Evolutionary conservation across 2,329 filamentous ascomycete species (phyloP).

Genomic region (Leptographium flavum): DNA sequence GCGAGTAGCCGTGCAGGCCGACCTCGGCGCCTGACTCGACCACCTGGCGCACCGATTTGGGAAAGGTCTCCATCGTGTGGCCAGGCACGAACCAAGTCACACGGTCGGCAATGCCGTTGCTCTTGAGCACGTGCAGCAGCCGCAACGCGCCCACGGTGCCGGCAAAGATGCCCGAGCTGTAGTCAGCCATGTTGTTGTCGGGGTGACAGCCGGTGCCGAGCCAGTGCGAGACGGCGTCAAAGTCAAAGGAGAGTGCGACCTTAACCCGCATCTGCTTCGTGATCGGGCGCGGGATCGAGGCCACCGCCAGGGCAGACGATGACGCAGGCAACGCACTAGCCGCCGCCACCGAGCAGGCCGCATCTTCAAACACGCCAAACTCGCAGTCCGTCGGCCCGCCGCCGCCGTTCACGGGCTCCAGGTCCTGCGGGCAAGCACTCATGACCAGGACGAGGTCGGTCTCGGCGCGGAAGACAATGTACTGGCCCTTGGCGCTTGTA

Average conservation of each 20-base stretch:
- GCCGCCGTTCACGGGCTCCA: slow-evolving; percentile 22
- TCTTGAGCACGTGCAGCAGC: slow-evolving; percentile 55
- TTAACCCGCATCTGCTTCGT: slow-evolving; percentile 12
- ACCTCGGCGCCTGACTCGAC: slow-evolving; percentile 32
- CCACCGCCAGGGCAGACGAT: neutral
- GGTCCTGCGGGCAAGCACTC: slow-evolving; percentile 27
- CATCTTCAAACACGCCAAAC: slow-evolving; percentile 9
- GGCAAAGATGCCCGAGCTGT: slow-evolving; percentile 30
- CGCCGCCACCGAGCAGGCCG: neutral
- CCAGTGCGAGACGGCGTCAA: slow-evolving; percentile 39
- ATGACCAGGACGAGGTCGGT: slow-evolving; percentile 23
- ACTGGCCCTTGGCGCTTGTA: slow-evolving; percentile 20
- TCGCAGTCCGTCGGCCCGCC: slow-evolving; percentile 21
- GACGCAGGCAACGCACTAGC: neutral
- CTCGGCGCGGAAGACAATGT: slow-evolving; percentile 20
- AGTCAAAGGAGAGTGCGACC: slow-evolving; percentile 26
- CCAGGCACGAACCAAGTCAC: slow-evolving; percentile 38
- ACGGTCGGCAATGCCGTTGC: slow-evolving; percentile 51
- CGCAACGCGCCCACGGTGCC: slow-evolving; percentile 42
- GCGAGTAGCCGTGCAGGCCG: slow-evolving; percentile 26
- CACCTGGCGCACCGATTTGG: slow-evolving; percentile 26
- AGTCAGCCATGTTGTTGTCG: slow-evolving; percentile 34
- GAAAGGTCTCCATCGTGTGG: slow-evolving; percentile 33
- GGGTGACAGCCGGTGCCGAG: slow-evolving; percentile 35
- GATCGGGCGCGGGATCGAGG: neutral